These are phyloP conservation scores for Naganishia sp. DNA, from an alignment of 1,284 basidiomycete genomes.

Conservation along the genomic window DNA sequence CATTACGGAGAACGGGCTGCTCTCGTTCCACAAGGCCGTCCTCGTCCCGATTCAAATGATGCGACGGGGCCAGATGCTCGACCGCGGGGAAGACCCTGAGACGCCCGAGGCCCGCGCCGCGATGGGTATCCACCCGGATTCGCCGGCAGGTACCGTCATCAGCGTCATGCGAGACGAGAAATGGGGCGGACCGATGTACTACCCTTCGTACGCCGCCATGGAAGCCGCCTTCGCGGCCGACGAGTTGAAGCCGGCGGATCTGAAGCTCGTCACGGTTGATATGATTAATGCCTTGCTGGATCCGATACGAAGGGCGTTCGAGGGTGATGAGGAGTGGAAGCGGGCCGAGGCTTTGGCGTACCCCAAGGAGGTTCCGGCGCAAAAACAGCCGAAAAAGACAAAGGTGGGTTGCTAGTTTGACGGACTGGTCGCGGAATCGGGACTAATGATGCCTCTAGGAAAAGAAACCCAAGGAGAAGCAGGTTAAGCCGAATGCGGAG, in stretches of 20 bases:
- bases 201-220: slow-evolving; percentile 66
- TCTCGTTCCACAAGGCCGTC: slow-evolving; percentile 85
- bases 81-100: slow-evolving; percentile 42
- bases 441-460: neutral
- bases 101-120: slow-evolving; percentile 40
- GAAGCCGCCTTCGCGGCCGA: slow-evolving; percentile 75
- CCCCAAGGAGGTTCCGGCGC: slow-evolving; percentile 55
- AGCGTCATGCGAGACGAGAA: slow-evolving; percentile 74
- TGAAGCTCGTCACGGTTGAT: slow-evolving; percentile 79
- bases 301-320: slow-evolving; percentile 78
- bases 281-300: slow-evolving; percentile 76
- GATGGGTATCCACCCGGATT: slow-evolving; percentile 66
- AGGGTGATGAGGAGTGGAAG: slow-evolving; percentile 77
- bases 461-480: slow-evolving; percentile 27
- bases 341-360: slow-evolving; percentile 78
- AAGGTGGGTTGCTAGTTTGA: slow-evolving; percentile 17
- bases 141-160: slow-evolving; percentile 81
- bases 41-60: slow-evolving; percentile 84
- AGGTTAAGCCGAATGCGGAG: slow-evolving; percentile 22
- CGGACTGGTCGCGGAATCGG: neutral
- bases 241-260: slow-evolving; percentile 83
- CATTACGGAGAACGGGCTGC: slow-evolving; percentile 82
- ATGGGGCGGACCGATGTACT: slow-evolving; percentile 82
- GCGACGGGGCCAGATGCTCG: slow-evolving; percentile 60
- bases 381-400: slow-evolving; percentile 30